Evolutionary conservation across 257 asterid species (phyloP).

Genomic region (Mitragyna speciosa): DNA sequence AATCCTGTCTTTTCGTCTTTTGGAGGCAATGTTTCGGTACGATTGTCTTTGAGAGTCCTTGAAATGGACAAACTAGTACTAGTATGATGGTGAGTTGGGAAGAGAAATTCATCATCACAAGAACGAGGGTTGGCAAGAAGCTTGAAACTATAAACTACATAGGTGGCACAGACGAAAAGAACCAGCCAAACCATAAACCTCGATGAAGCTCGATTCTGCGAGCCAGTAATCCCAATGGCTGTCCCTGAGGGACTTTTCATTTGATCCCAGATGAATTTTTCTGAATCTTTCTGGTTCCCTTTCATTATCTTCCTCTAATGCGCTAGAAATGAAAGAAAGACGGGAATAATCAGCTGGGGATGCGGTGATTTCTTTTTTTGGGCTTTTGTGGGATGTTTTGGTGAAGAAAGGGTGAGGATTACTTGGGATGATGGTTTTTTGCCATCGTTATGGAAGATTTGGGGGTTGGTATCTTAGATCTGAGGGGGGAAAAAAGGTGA

Average conservation of each 20-base stretch:
- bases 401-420: background rate
- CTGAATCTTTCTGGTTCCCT: slow-evolving; percentile 52
- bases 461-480: background rate
- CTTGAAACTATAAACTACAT: slow-evolving; percentile 38
- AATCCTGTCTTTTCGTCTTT: slow-evolving; percentile 39
- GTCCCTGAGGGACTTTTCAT: slow-evolving; percentile 39
- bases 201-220: slow-evolving; percentile 45
- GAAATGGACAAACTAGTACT: background rate
- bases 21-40: background rate
- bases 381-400: background rate
- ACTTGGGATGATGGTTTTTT: background rate
- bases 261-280: slow-evolving; percentile 66
- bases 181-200: slow-evolving; percentile 63
- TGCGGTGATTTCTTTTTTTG: background rate
- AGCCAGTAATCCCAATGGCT: slow-evolving; percentile 25
- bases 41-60: background rate
- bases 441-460: background rate
- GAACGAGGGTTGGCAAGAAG: slow-evolving; percentile 15
- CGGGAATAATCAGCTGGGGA: background rate
- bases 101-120: slow-evolving; percentile 19
- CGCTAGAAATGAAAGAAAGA: background rate
- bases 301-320: slow-evolving; percentile 39
- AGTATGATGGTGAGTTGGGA: background rate
- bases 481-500: background rate
- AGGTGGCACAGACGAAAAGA: slow-evolving; percentile 53